Conservation (phyloP, 345 rosid species). For the Alliaria petiolata region DNA sequence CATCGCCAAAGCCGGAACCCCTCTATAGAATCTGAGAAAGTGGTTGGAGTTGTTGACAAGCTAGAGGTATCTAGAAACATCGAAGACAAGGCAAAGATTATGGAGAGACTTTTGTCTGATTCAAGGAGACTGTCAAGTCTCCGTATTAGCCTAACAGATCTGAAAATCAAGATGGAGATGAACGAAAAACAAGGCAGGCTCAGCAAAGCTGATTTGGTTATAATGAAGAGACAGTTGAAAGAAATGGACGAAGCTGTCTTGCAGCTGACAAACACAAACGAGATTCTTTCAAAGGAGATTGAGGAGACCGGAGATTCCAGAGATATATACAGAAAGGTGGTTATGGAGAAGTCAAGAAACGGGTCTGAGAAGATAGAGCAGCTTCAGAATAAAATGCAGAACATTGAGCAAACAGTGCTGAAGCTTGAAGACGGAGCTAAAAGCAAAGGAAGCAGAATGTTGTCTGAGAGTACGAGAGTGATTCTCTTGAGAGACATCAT, state of each 20-base stretch:
- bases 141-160: constrained; percentile 49
- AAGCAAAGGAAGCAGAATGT: constrained; percentile 41
- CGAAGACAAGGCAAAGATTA: constrained; percentile 47
- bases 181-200: constrained; percentile 51
- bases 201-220: constrained; percentile 46
- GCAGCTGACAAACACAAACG: constrained; percentile 53
- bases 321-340: constrained; percentile 34
- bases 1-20: constrained; percentile 21
- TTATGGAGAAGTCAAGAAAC: constrained; percentile 53
- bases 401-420: constrained; percentile 50
- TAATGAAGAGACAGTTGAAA: constrained; percentile 55
- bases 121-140: constrained; percentile 61
- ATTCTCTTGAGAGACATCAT: constrained; percentile 66
- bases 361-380: constrained; percentile 76
- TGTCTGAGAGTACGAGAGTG: constrained; percentile 44
- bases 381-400: constrained; percentile 71
- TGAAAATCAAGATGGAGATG: constrained; percentile 58
- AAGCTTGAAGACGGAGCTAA: constrained; percentile 67
- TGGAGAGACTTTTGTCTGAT: constrained; percentile 72
- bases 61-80: constrained; percentile 49
- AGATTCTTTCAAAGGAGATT: constrained; percentile 44
- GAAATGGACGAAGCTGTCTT: constrained; percentile 61
- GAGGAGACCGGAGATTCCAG: constrained; percentile 42
- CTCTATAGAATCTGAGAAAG: constrained; percentile 55
- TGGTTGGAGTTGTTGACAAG: constrained; percentile 54